Conservation (phyloP, 345 rosid species). For the Eucalyptus marginata region DNA sequence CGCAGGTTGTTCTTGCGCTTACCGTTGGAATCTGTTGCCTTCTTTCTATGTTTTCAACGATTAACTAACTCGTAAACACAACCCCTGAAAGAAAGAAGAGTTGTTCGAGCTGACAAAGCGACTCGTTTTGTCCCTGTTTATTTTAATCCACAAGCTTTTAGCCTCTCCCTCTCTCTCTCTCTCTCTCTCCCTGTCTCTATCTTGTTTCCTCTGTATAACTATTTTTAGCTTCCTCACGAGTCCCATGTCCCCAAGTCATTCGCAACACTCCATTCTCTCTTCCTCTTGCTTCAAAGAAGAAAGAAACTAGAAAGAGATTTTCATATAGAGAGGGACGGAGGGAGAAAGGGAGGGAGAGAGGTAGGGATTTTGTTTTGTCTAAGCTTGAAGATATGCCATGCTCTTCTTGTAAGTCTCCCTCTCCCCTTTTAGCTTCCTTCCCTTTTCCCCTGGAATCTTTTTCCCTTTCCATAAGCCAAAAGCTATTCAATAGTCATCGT, state of each 20-base stretch:
- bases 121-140: neutral
- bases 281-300: neutral
- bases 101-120: neutral
- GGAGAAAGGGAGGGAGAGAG: too few relatives aligned
- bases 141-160: neutral
- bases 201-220: neutral
- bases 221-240: neutral
- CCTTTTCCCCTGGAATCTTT: neutral
- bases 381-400: constrained; percentile 44
- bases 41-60: neutral
- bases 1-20: neutral
- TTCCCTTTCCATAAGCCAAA: neutral
- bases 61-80: neutral
- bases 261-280: neutral
- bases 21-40: neutral
- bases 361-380: neutral
- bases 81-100: neutral
- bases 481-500: neutral
- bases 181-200: neutral
- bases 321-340: neutral
- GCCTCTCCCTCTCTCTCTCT: neutral
- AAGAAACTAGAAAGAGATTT: neutral
- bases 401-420: constrained; percentile 60
- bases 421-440: constrained; percentile 1
- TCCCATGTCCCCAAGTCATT: neutral